Evolutionary conservation across 2,329 filamentous ascomycete species (phyloP), one percentile per base, ranked within the genome.

Genomic region (Neofusicoccum sp.): DNA sequence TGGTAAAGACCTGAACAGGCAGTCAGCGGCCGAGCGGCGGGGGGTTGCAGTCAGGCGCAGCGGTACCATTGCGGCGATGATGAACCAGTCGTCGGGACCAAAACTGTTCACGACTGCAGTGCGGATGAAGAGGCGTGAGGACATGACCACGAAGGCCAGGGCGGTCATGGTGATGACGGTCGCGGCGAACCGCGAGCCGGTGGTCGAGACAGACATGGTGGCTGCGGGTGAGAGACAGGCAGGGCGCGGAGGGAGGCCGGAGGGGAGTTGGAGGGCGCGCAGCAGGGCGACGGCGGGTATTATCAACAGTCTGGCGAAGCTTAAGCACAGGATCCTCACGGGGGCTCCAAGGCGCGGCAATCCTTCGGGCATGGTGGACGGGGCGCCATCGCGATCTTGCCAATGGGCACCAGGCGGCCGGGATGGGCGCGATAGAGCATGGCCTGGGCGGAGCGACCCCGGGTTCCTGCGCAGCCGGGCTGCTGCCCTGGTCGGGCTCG

Each of bases 151-250:
- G 31, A 58, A 30, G 40, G 56, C 56, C 56, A 58, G 20, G 12
- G 48, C 44, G 4, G 56, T 58, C 56, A 58, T 58, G 41, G 56
- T 40, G 31, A 58, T 30, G 56, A 58, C 56, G 43, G 44, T 48
- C 6, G 41, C 56, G 24, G 56, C 56, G 24, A 58, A 56, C 36
- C 51, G 12, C 6, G 51, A 33, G 38, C 51, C 51, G 14, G 38
- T 33, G 26, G 26, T 28, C n/a, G 51, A 34, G 16, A 28, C 1
- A 44, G 38, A 36, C 51, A 56, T 56, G 51, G 36, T 38, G 38
- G n/a, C 36, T 20, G 3, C 33, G 34, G 24, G 49, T 16, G 49
- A 26, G 20, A 36, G 7, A n/a, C 14, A 30, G 28, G 4, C 20
- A 30, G 20, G 26, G 40, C n/a, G 38, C 38, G 14, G 38, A 28